phyloP scores from a whole-genome alignment of 148 eudicot genomes.

The Heliosperma pusillum region DNA sequence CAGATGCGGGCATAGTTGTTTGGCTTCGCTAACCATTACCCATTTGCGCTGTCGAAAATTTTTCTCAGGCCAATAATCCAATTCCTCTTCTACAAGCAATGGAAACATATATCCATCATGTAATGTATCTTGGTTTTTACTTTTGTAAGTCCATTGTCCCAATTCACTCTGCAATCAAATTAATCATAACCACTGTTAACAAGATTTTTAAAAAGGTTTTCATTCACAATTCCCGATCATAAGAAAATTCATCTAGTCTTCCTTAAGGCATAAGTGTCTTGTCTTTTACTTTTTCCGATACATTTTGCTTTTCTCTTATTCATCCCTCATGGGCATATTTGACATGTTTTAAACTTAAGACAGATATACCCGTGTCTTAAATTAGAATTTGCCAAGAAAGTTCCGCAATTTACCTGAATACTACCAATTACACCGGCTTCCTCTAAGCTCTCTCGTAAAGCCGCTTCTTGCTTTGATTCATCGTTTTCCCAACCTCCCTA shows the following conservation, averaged over 20 bases:
- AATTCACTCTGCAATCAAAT: conserved; percentile 4
- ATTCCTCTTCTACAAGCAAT: conserved; percentile 53
- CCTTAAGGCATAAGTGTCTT: too few species aligned
- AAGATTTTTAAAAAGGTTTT: too few species aligned
- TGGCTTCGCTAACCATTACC: conserved; percentile 33
- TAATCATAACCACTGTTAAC: not conserved
- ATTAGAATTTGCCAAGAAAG: too few species aligned
- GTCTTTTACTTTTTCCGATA: too few species aligned
- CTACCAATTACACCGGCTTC: conserved; percentile 67
- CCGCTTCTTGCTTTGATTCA: conserved; percentile 63
- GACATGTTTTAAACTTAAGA: too few species aligned
- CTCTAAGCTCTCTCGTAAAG: conserved; percentile 52
- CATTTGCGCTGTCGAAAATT: conserved; percentile 43
- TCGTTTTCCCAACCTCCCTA: conserved; percentile 80
- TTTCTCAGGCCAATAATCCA: conserved; percentile 56
- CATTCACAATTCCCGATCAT: too few species aligned
- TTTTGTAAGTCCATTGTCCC: conserved; percentile 19
- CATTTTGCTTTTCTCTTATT: too few species aligned
- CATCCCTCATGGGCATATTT: too few species aligned
- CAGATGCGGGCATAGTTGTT: not conserved
- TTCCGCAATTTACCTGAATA: conserved; percentile 7
- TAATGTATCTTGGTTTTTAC: conserved; percentile 40
- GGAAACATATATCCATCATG: conserved; percentile 60
- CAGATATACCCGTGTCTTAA: too few species aligned
- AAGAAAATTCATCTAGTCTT: too few species aligned